phyloP scores from a whole-genome alignment of 1,284 basidiomycete species.

The Leccinum ponderosum region DNA sequence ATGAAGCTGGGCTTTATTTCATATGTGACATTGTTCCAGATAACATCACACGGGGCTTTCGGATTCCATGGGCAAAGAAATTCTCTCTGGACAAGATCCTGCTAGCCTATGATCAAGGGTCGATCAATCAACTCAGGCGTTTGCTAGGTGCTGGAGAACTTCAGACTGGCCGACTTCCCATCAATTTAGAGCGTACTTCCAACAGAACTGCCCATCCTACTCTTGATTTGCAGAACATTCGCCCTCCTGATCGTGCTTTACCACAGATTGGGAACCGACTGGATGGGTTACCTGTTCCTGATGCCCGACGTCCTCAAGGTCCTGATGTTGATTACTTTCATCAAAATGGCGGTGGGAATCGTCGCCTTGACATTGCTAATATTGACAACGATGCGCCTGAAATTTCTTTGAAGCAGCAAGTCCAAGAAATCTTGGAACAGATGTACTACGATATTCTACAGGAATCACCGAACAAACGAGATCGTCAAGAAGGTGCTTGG shows the following conservation, averaged over 20 bases:
- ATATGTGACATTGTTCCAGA: neutral
- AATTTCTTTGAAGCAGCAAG: neutral
- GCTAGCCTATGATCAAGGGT: too few species aligned
- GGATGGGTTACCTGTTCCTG: neutral
- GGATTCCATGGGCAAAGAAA: neutral
- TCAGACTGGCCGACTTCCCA: neutral
- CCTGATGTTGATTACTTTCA: neutral
- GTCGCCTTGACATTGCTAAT: neutral
- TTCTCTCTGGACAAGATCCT: too few species aligned
- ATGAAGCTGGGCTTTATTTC: neutral
- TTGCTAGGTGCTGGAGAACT: neutral
- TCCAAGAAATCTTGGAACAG: neutral
- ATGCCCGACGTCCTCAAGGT: neutral
- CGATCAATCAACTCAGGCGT: neutral
- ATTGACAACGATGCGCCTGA: neutral
- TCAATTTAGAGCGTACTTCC: neutral
- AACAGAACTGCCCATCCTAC: neutral
- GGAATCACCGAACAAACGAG: neutral
- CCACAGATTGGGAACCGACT: neutral
- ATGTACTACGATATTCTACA: neutral
- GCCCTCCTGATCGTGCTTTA: neutral
- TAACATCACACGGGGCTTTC: neutral
- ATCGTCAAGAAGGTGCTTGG: neutral
- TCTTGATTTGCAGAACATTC: neutral
- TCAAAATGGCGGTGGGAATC: neutral